A percentile compares a stretch with the other conserved stretches of the same genome.
Evolutionary conservation across 2,329 filamentous ascomycete species (phyloP).

Genomic region (Onygenales sp.): DNA sequence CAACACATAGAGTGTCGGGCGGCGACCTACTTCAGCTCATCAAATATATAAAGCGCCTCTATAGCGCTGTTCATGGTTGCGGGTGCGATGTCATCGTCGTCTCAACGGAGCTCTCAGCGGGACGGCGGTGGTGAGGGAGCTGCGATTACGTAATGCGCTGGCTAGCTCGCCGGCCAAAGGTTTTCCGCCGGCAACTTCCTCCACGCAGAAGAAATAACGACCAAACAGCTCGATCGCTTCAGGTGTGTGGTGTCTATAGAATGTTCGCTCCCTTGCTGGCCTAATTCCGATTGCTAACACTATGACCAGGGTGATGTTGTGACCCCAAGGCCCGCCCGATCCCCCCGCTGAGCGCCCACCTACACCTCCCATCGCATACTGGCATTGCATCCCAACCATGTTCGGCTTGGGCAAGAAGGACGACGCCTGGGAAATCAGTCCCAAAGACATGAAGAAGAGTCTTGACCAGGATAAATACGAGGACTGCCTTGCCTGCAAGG

Average conservation of each 20-base stretch:
- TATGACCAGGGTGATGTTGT: not conserved
- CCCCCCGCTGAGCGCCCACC: not conserved
- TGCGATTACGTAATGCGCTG: not conserved
- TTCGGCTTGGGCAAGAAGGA: constrained; percentile 24
- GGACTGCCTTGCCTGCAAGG: constrained; percentile 61
- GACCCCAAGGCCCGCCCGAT: not conserved
- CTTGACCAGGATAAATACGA: constrained; percentile 28
- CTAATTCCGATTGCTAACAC: not conserved
- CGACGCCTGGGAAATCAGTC: constrained; percentile 42
- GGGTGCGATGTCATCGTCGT: constrained; percentile 2
- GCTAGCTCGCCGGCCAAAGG: not conserved
- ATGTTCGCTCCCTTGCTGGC: not conserved
- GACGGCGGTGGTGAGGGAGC: not conserved
- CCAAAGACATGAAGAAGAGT: constrained; percentile 54
- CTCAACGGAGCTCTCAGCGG: not conserved
- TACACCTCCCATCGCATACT: not conserved
- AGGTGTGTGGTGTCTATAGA: not conserved
- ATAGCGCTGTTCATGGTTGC: constrained; percentile 71
- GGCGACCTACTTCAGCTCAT: constrained; percentile 72
- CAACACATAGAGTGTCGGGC: constrained; percentile 7
- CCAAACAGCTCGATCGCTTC: no score
- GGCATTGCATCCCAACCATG: constrained; percentile 2
- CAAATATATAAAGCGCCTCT: constrained; percentile 93
- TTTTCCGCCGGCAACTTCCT: no score
- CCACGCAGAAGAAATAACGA: no score